A percentile compares a stretch with the other conserved stretches of the same genome.
phyloP scores from a whole-genome alignment of 2,329 filamentous ascomycete genomes.

The Fusarium oligoseptatum region DNA sequence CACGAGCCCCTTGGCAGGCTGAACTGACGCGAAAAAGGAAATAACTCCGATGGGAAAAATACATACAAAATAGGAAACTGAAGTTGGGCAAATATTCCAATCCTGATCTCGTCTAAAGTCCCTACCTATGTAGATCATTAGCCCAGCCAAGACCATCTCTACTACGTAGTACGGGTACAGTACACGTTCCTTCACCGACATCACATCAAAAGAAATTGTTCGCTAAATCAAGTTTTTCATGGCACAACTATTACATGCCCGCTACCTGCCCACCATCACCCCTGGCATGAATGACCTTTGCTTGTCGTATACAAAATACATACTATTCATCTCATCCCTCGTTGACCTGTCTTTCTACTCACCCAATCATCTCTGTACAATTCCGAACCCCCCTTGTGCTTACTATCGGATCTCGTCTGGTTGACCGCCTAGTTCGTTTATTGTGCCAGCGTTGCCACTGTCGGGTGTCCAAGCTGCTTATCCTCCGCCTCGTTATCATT shows the following conservation, averaged over 20 bases:
- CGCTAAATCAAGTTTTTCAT: constrained; percentile 15
- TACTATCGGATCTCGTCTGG: constrained; percentile 36
- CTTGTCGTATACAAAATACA: constrained; percentile 45
- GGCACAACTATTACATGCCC: constrained; percentile 29
- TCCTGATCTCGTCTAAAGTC: not conserved
- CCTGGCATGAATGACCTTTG: constrained; percentile 2
- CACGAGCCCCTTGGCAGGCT: not conserved
- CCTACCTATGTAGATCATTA: not conserved
- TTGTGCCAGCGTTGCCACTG: constrained; percentile 48
- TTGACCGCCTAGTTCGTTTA: not conserved
- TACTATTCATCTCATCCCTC: constrained; percentile 22
- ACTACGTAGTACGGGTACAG: not conserved
- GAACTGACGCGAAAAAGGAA: not conserved
- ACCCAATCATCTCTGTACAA: constrained; percentile 5
- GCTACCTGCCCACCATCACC: constrained; percentile 11
- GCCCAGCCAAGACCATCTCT: not conserved
- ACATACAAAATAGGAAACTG: not conserved
- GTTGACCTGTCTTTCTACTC: not conserved
- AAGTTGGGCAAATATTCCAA: not conserved
- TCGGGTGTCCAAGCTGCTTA: constrained; percentile 60
- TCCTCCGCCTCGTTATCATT: constrained; percentile 53
- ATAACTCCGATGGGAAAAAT: not conserved
- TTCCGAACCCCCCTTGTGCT: constrained; percentile 41
- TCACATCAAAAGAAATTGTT: not conserved
- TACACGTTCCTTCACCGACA: not conserved